Evolutionary conservation across 1,139 yeast genomes (phyloP).

Genomic region (Yamadazyma diddensiae): DNA sequence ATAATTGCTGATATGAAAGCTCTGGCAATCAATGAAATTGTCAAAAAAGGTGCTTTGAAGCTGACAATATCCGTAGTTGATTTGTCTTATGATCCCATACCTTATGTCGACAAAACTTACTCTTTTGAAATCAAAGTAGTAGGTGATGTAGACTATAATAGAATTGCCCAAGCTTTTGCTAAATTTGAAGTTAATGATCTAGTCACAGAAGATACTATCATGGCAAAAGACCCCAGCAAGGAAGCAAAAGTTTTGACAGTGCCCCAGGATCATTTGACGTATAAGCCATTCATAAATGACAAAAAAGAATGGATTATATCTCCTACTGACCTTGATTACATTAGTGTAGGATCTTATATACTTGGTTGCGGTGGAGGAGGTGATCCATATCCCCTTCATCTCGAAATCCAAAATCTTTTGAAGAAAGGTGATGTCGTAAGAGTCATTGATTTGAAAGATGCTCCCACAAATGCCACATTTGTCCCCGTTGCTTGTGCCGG

Average conservation of each 20-base stretch:
- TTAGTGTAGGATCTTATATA: slow-evolving; percentile 40
- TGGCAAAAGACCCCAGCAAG: slow-evolving; percentile 4
- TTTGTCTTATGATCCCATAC: slow-evolving; percentile 32
- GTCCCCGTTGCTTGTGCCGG: slow-evolving; percentile 43
- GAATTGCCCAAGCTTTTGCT: slow-evolving; percentile 13
- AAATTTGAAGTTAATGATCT: slow-evolving; percentile 3
- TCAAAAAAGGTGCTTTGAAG: slow-evolving; percentile 28
- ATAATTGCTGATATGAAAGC: slow-evolving; percentile 20
- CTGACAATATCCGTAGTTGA: slow-evolving; percentile 27
- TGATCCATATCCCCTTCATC: slow-evolving; percentile 38
- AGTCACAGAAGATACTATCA: slow-evolving; percentile 1
- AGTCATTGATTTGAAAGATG: slow-evolving; percentile 32
- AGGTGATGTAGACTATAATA: slow-evolving; percentile 38
- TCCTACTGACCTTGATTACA: slow-evolving; percentile 37
- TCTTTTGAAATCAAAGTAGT: slow-evolving; percentile 34
- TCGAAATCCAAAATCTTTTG: slow-evolving; percentile 20
- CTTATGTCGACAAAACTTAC: slow-evolving; percentile 33
- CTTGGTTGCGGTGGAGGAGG: slow-evolving; percentile 52
- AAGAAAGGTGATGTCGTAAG: slow-evolving; percentile 31
- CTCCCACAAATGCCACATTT: slow-evolving; percentile 24
- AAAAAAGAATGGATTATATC: slow-evolving; percentile 38
- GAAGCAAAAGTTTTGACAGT: too few species aligned
- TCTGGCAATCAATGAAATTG: slow-evolving; percentile 19
- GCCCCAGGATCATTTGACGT: neutral
- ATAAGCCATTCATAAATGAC: slow-evolving; percentile 1